Evolutionary conservation across 441 rosid species (phyloP), one percentile per base, ranked within the genome.

Genomic region (Mallotus japonicus): DNA sequence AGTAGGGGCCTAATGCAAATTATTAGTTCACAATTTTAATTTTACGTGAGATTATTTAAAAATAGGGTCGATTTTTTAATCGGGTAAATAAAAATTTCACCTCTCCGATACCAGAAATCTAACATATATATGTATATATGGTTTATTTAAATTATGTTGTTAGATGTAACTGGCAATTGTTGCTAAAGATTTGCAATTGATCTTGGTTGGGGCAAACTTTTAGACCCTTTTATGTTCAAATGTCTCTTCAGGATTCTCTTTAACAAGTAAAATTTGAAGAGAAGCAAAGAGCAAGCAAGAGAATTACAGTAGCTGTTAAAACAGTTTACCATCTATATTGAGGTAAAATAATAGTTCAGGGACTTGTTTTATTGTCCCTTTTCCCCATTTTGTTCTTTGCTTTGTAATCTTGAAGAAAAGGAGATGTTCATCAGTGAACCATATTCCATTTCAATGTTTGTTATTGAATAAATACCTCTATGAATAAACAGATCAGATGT

Each of bases 211-310:
- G 62, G 46, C n/a, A 28, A 37, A 24, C 61, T 32, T 68, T 61
- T 49, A 37, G 67, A 55, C 37, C 28, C 51, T 49, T 34, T 19
- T 66, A 4, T 50, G 17, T 73, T 44, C 50, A 3, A 19, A 4
- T 62, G 47, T 42, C 42, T 62, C 68, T 59, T 60, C 79, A 72
- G 79, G 79, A 10, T 72, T 65, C 75, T 60, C 79, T 32, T 71
- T 71, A 60, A 59, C 34, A 65, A 76, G 79, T 71, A 76, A 72
- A 76, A 76, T 76, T 2, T 76, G 79, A 71, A 53, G 68, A 53
- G 56, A 44, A 71, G 75, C 62, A 47, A 62, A 24, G 20, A 8
- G 79, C 44, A 13, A 24, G n/a, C 37, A 58, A 22, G 69, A 14
- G 34, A 19, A 19, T n/a, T 6, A 13, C 46, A 9, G 49, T 42